Conservation (phyloP, 1,139 yeast species). For the Ogataea hybrid region DNA sequence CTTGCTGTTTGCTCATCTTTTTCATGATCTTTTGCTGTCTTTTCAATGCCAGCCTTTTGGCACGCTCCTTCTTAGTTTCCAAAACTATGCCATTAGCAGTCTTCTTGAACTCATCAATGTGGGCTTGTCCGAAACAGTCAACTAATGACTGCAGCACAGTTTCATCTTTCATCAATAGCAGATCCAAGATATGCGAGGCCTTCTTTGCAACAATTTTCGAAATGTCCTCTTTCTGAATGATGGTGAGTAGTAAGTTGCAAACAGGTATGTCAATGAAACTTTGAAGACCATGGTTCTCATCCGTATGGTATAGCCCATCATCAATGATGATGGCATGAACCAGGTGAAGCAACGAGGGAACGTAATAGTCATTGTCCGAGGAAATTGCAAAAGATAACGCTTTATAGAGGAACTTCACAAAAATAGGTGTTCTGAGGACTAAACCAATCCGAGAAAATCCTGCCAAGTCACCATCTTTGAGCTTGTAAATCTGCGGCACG, state of each 20-base stretch:
- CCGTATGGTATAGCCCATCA: constrained; percentile 41
- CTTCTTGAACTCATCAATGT: constrained; percentile 50
- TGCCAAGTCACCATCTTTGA: constrained; percentile 25
- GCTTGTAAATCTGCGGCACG: constrained; percentile 39
- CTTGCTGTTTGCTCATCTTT: constrained; percentile 76
- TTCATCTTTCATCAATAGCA: constrained; percentile 46
- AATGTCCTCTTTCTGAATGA: constrained; percentile 47
- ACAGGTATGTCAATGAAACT: constrained; percentile 55
- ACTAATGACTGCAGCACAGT: constrained; percentile 49
- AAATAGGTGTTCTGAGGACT: constrained; percentile 49
- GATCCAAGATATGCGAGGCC: constrained; percentile 55
- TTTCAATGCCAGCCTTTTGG: constrained; percentile 66
- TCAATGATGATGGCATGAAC: constrained; percentile 64
- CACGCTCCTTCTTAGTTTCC: constrained; percentile 63
- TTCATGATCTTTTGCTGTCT: constrained; percentile 74
- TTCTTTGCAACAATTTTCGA: constrained; percentile 48
- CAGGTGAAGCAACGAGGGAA: constrained; percentile 62
- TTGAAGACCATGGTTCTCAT: constrained; percentile 37
- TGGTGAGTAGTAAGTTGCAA: constrained; percentile 48
- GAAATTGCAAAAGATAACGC: constrained; percentile 51
- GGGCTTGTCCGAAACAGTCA: constrained; percentile 57
- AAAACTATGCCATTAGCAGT: constrained; percentile 52
- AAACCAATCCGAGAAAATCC: constrained; percentile 41
- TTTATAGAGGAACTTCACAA: constrained; percentile 58
- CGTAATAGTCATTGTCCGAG: constrained; percentile 41